phyloP scores from a whole-genome alignment of 129 eudicot genomes.

The sunflower (Helianthus annuus) region HanXRQr2.0-SUNRISE NC_035441.2:119358875-119359374 shows the following conservation, averaged over 20 bases:
- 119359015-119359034: no score
- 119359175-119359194: not conserved
- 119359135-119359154: constrained; percentile 91
- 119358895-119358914: no score
- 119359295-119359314: not conserved
- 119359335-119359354: not conserved
- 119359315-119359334: not conserved
- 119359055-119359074: not conserved
- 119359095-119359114: constrained; percentile 97
- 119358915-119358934: no score
- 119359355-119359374: not conserved
- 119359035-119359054: no score
- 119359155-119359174: not conserved
- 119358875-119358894: no score
- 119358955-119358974: no score
- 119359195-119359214: constrained; percentile 13
- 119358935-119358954: no score
- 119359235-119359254: constrained; percentile 20
- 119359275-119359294: not conserved
- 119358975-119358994: no score
- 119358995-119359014: no score
- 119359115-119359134: constrained; percentile 98
- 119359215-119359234: not conserved
- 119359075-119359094: constrained; percentile 81
- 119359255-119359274: not conserved